Conservation (phyloP, 768 basidiomycete genomes). For the Russula griseocarnosa region DNA sequence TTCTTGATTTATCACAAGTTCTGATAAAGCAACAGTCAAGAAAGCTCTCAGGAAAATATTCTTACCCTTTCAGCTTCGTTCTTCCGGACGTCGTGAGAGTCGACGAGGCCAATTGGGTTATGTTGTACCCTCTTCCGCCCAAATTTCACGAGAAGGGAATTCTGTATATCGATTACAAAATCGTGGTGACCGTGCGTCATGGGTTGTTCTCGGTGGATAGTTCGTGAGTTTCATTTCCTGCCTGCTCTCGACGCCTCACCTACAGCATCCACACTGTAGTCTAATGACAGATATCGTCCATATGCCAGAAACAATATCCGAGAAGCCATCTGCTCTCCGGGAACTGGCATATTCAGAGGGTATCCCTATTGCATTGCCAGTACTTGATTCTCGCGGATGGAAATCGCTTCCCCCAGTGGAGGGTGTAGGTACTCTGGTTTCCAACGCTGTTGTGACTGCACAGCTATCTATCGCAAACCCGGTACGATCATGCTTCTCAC, state of each 20-base stretch:
- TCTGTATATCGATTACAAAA: slow-evolving; percentile 28
- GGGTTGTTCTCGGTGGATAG: slow-evolving; percentile 21
- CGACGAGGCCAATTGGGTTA: slow-evolving; percentile 34
- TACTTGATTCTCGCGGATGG: slow-evolving; percentile 28
- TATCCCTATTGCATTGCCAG: slow-evolving; percentile 8
- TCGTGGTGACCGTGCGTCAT: slow-evolving; percentile 20
- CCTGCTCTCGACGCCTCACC: slow-evolving; percentile 2
- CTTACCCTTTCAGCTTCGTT: slow-evolving; percentile 47
- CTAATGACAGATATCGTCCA: slow-evolving; percentile 24
- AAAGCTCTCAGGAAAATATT: slow-evolving; percentile 44
- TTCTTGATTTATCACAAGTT: slow-evolving; percentile 42
- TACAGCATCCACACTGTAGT: slow-evolving; percentile 14
- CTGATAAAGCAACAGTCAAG: slow-evolving; percentile 42
- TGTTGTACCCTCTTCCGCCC: slow-evolving; percentile 46
- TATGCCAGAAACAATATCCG: slow-evolving; percentile 25
- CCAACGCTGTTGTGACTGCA: not conserved
- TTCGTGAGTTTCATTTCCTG: slow-evolving; percentile 14
- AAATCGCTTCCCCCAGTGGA: slow-evolving; percentile 23
- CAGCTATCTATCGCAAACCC: slow-evolving; percentile 21
- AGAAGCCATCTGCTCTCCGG: slow-evolving; percentile 22
- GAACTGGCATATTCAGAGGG: slow-evolving; percentile 23
- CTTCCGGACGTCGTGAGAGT: slow-evolving; percentile 45
- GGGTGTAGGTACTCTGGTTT: slow-evolving; percentile 4
- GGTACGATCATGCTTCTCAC: slow-evolving; percentile 1
- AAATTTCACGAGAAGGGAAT: slow-evolving; percentile 42